phyloP scores from a whole-genome alignment of 805 yeast species.

The Metschnikowia matae region DNA sequence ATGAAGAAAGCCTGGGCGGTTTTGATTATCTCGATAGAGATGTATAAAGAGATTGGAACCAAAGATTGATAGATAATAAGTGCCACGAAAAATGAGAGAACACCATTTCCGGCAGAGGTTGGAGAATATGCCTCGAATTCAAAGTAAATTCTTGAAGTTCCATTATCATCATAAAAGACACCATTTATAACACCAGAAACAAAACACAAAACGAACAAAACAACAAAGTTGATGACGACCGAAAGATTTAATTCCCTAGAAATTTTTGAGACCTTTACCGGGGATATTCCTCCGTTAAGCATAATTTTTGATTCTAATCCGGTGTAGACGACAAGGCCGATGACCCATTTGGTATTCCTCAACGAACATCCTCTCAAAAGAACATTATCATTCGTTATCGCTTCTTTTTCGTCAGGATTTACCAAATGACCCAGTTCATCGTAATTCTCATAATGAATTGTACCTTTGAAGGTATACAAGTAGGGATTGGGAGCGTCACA shows the following conservation, averaged over 20 bases:
- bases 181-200: constrained; percentile 71
- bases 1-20: constrained; percentile 80
- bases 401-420: constrained; percentile 45
- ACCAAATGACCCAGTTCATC: constrained; percentile 29
- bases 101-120: constrained; percentile 60
- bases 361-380: constrained; percentile 69
- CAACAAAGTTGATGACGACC: constrained; percentile 57
- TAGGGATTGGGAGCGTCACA: constrained; percentile 70
- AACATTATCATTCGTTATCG: constrained; percentile 58
- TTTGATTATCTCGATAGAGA: constrained; percentile 77
- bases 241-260: constrained; percentile 63
- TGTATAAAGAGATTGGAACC: constrained; percentile 80
- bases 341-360: constrained; percentile 72
- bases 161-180: constrained; percentile 43
- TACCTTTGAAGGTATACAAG: constrained; percentile 65
- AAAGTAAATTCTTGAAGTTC: constrained; percentile 49
- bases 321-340: constrained; percentile 72
- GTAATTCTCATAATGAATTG: constrained; percentile 47
- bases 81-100: constrained; percentile 70
- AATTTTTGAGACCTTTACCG: constrained; percentile 64
- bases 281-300: constrained; percentile 75
- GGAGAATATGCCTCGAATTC: constrained; percentile 61
- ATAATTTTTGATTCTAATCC: constrained; percentile 74
- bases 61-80: constrained; percentile 72
- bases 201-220: constrained; percentile 63